Percentiles rank a stretch among this genome's conserved stretches.
Conservation (phyloP, 2,329 filamentous ascomycete species). For the Cercospora nicotianae region DNA sequence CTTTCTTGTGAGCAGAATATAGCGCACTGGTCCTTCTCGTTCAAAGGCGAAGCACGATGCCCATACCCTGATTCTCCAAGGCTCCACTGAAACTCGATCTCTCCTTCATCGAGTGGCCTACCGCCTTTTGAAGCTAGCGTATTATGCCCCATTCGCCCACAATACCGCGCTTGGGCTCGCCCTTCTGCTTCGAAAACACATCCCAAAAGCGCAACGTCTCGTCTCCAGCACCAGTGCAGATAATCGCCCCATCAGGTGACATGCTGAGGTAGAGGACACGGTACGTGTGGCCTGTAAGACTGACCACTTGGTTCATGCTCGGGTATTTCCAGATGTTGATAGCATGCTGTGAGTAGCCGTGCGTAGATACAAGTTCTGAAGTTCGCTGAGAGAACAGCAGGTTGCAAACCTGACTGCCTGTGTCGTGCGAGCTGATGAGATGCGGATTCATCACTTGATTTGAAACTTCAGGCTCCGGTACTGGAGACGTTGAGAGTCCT, state of each 20-base stretch:
- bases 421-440: slow-evolving; percentile 79
- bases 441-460: slow-evolving; percentile 48
- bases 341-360: slow-evolving; percentile 97
- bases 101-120: not conserved
- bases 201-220: slow-evolving; percentile 98
- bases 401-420: slow-evolving; percentile 98
- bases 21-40: not conserved
- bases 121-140: slow-evolving; percentile 18
- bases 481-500: slow-evolving; percentile 31
- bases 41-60: not conserved
- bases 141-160: slow-evolving; percentile 74
- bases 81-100: not conserved
- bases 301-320: slow-evolving; percentile 94
- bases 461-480: slow-evolving; percentile 33
- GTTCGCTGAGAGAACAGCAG: slow-evolving; percentile 96
- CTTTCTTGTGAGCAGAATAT: not conserved
- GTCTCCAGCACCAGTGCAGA: slow-evolving; percentile 94
- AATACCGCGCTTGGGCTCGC: slow-evolving; percentile 61
- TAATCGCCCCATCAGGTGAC: slow-evolving; percentile 90
- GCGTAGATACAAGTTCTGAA: slow-evolving; percentile 94
- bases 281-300: slow-evolving; percentile 93
- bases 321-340: slow-evolving; percentile 99
- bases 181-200: slow-evolving; percentile 79
- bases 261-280: slow-evolving; percentile 94
- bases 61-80: not conserved